Percentiles rank a stretch among this genome's conserved stretches.
Conservation (phyloP, 2,329 filamentous ascomycete genomes). For the Penicillium sp. region DNA sequence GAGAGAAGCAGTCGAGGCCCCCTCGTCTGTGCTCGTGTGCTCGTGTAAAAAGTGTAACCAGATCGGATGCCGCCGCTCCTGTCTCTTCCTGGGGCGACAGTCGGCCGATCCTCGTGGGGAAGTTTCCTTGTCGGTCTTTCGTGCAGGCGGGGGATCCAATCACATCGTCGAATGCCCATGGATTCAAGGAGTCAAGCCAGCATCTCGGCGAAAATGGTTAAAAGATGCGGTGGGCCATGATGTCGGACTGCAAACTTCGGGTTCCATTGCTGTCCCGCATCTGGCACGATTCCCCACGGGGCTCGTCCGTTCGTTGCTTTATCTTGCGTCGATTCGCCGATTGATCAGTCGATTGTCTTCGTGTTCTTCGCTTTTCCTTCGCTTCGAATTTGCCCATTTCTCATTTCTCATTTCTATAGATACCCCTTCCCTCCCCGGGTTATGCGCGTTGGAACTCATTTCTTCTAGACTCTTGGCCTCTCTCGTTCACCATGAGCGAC, state of each 20-base stretch:
- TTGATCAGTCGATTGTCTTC: neutral
- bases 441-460: neutral
- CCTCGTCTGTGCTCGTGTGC: too few species aligned
- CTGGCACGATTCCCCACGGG: neutral
- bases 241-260: neutral
- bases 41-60: constrained; percentile 7
- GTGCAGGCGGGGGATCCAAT: constrained; percentile 15
- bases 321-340: neutral
- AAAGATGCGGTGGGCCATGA: neutral
- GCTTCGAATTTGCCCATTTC: too few species aligned
- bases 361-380: neutral
- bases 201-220: neutral
- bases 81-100: constrained; percentile 11
- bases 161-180: constrained; percentile 4
- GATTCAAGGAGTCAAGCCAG: neutral
- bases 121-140: constrained; percentile 7
- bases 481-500: constrained; percentile 38
- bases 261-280: neutral
- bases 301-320: neutral
- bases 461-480: neutral
- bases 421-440: neutral
- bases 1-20: neutral
- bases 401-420: neutral
- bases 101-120: constrained; percentile 24
- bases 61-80: constrained; percentile 8